phyloP scores from a whole-genome alignment of 805 yeast genomes.

The Candida ponderosae region DNA sequence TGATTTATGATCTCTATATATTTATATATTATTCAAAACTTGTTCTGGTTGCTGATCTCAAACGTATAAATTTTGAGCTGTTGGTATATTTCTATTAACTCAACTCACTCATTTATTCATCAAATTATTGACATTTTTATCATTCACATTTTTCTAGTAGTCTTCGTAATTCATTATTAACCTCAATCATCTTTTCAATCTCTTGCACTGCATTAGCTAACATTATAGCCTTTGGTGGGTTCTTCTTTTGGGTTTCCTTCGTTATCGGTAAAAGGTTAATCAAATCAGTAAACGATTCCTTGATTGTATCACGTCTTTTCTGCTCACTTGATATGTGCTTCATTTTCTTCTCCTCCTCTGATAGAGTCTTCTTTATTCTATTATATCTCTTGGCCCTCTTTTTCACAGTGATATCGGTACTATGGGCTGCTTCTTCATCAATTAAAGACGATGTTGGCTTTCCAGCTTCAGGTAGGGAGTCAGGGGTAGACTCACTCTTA shows the following conservation, averaged over 20 bases:
- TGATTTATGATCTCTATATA: too few relatives aligned
- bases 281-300: slow-evolving; percentile 15
- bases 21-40: too few relatives aligned
- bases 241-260: slow-evolving; percentile 5
- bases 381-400: neutral
- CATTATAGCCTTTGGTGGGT: slow-evolving; percentile 14
- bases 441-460: too few relatives aligned
- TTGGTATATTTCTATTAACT: too few relatives aligned
- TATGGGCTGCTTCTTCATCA: too few relatives aligned
- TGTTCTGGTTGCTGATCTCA: too few relatives aligned
- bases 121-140: too few relatives aligned
- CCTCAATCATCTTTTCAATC: slow-evolving; percentile 9
- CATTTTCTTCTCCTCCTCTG: slow-evolving; percentile 19
- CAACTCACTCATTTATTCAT: too few relatives aligned
- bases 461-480: too few relatives aligned
- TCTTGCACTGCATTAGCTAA: slow-evolving; percentile 15
- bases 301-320: slow-evolving; percentile 16
- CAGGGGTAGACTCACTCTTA: too few relatives aligned
- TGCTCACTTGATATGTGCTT: slow-evolving; percentile 21
- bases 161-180: slow-evolving; percentile 10
- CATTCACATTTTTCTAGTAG: neutral
- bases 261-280: slow-evolving; percentile 10
- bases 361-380: slow-evolving; percentile 7
- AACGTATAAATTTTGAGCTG: too few relatives aligned
- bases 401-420: too few relatives aligned